phyloP scores from a whole-genome alignment of 73 alveolate species.

The Blepharisma japonicum region DNA sequence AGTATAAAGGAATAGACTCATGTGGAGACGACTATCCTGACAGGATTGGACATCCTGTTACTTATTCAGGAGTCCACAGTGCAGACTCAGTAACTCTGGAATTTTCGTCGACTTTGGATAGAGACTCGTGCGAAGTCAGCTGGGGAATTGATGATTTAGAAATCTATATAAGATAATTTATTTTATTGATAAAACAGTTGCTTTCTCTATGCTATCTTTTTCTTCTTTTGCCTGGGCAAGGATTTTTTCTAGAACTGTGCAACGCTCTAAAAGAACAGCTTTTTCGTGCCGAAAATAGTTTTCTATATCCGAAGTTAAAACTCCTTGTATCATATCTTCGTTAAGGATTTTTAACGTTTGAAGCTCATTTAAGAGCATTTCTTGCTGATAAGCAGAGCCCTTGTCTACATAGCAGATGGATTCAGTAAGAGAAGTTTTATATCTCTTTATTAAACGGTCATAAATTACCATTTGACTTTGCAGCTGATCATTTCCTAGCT shows the following conservation, averaged over 20 bases:
- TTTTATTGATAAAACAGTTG: too few species aligned
- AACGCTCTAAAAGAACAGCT: background rate
- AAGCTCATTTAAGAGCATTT: background rate
- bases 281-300: conserved; percentile 10
- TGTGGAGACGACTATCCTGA: conserved; percentile 73
- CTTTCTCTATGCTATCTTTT: too few species aligned
- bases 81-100: conserved; percentile 42
- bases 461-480: background rate
- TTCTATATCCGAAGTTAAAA: background rate
- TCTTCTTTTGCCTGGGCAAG: too few species aligned
- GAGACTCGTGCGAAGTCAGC: conserved; percentile 65
- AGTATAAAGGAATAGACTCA: conserved; percentile 53
- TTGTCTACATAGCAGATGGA: background rate
- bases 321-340: background rate
- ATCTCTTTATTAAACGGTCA: background rate
- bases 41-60: conserved; percentile 35
- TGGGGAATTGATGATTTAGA: conserved; percentile 58
- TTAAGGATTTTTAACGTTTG: conserved; percentile 18
- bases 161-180: conserved; percentile 33
- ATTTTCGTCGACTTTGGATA: conserved; percentile 57
- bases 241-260: too few species aligned
- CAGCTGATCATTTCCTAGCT: background rate
- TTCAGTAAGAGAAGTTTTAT: background rate
- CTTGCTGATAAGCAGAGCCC: background rate
- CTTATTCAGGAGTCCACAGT: conserved; percentile 39